Percentiles rank a stretch among this genome's conserved stretches.
phyloP scores from a whole-genome alignment of 805 yeast species.

The Nakazawaea peltata region DNA sequence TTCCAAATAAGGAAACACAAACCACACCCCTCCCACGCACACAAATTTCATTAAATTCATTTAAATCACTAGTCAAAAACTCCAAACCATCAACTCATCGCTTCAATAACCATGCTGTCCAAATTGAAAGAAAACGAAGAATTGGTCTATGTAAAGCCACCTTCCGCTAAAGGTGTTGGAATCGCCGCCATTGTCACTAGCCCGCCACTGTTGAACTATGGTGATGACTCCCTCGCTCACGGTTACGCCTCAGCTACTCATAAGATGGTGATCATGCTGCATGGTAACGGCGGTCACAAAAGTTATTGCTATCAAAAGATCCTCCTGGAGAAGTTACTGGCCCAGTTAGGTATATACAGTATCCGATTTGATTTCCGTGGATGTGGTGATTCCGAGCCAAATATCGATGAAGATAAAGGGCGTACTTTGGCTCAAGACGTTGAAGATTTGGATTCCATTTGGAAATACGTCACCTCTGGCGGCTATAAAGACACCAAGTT shows the following conservation, averaged over 20 bases:
- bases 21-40: no score
- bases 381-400: constrained; percentile 69
- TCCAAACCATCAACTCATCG: no score
- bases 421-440: constrained; percentile 57
- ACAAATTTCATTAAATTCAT: no score
- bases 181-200: constrained; percentile 10
- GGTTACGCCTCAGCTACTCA: constrained; percentile 29
- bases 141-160: background rate
- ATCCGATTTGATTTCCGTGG: constrained; percentile 81
- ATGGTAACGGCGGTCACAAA: constrained; percentile 83
- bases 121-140: constrained; percentile 7
- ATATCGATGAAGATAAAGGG: constrained; percentile 31
- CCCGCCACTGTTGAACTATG: constrained; percentile 5
- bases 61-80: no score
- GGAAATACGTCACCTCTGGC: constrained; percentile 22
- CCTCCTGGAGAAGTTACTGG: constrained; percentile 53
- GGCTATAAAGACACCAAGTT: constrained; percentile 29
- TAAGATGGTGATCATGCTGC: constrained; percentile 56
- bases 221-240: constrained; percentile 7
- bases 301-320: constrained; percentile 65
- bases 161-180: constrained; percentile 3
- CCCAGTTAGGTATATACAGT: constrained; percentile 51
- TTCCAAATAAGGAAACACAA: no score
- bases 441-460: constrained; percentile 52
- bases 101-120: no score